A percentile compares a stretch with the other conserved stretches of the same genome.
These are phyloP conservation scores for Simplicillium sp. DNA, from an alignment of 2,329 filamentous ascomycete species.

Conservation along the genomic window DNA sequence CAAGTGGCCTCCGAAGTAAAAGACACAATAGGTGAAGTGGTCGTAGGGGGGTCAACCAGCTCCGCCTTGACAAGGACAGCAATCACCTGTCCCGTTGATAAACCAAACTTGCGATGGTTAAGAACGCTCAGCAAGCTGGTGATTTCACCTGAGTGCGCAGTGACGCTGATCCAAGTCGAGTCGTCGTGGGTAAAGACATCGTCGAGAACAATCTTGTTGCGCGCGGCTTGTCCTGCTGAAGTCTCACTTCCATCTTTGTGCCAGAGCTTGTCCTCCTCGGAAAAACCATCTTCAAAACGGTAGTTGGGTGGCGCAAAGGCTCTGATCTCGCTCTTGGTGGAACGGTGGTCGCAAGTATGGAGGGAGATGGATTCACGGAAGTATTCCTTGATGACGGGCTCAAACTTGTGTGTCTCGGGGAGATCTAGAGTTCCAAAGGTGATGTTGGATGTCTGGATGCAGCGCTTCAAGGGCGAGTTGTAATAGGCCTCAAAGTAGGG, in stretches of 20 bases:
- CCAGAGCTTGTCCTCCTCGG: constrained; percentile 42
- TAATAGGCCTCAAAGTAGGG: constrained; percentile 57
- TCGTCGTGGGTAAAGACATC: constrained; percentile 45
- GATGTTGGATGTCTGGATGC: constrained; percentile 50
- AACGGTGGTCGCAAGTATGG: constrained; percentile 59
- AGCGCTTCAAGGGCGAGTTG: constrained; percentile 53
- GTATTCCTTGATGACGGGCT: constrained; percentile 52
- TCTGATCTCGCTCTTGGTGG: constrained; percentile 42
- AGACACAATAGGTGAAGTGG: constrained; percentile 3
- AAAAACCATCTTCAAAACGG: constrained; percentile 50
- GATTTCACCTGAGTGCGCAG: constrained; percentile 51
- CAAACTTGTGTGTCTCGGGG: constrained; percentile 40
- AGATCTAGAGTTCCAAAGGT: constrained; percentile 48
- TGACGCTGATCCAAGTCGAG: constrained; percentile 48
- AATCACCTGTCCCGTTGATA: constrained; percentile 59
- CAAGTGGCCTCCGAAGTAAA: constrained; percentile 6
- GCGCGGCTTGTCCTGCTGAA: constrained; percentile 34
- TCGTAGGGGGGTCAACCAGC: constrained; percentile 1
- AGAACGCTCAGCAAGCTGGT: constrained; percentile 41
- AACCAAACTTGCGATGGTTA: constrained; percentile 49
- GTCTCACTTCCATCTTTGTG: constrained; percentile 31
- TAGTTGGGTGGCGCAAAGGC: constrained; percentile 38
- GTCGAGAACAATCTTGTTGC: constrained; percentile 41
- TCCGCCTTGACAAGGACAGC: constrained; percentile 46
- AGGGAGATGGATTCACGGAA: constrained; percentile 57